Conservation (phyloP, 1,139 yeast species). For the Protomyces lactucae-debilis region DNA sequence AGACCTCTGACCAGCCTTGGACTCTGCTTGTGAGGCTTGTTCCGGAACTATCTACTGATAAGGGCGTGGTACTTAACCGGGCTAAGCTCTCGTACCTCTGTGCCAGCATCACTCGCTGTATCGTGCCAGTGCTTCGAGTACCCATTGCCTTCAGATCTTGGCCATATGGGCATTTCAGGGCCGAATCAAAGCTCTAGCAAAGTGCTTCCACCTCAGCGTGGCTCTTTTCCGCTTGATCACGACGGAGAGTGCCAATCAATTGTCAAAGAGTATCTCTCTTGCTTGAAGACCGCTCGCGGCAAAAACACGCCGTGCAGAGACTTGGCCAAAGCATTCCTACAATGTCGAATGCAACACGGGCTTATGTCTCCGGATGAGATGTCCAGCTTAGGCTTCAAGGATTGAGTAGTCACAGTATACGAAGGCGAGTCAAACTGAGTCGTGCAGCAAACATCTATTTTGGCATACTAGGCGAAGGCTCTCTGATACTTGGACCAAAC, state of each 20-base stretch:
- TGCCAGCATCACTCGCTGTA: no score
- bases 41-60: no score
- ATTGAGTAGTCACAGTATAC: not conserved
- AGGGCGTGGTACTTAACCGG: no score
- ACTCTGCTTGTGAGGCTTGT: no score
- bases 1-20: no score
- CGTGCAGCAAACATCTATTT: not conserved
- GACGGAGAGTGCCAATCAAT: conserved; percentile 27
- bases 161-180: conserved; percentile 11
- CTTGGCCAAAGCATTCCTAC: conserved; percentile 24
- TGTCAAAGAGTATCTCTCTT: conserved; percentile 22
- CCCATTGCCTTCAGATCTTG: no score
- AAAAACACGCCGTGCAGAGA: conserved; percentile 23
- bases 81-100: no score
- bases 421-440: no score
- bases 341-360: conserved; percentile 28
- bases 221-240: conserved; percentile 28
- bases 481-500: not conserved
- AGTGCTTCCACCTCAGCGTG: conserved; percentile 27
- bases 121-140: no score
- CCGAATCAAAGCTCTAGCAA: conserved; percentile 12
- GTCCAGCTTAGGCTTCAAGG: conserved; percentile 10
- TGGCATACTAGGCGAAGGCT: not conserved
- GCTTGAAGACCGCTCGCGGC: conserved; percentile 15
- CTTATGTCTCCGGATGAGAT: conserved; percentile 26